phyloP scores from a whole-genome alignment of 108 stramenopile species.

The Fistulifera pelliculosa region DNA sequence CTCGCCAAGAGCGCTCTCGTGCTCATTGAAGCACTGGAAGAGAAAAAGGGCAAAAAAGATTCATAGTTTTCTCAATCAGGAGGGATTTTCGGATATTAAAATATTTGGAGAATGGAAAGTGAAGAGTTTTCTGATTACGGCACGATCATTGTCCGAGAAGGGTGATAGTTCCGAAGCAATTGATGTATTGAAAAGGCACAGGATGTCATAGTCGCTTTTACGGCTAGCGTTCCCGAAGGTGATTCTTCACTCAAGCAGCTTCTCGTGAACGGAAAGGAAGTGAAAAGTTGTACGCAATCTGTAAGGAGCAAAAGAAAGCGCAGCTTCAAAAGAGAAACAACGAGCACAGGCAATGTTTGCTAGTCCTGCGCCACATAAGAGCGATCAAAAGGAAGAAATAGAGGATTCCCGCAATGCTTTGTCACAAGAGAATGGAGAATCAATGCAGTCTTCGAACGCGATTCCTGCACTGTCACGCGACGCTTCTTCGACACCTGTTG shows the following conservation, averaged over 20 bases:
- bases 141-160: constrained; percentile 30
- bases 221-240: constrained; percentile 8
- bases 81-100: constrained; percentile 39
- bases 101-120: constrained; percentile 75
- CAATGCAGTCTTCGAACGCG: too few relatives aligned
- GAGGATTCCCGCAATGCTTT: too few relatives aligned
- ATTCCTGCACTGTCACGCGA: too few relatives aligned
- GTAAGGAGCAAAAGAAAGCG: constrained; percentile 20
- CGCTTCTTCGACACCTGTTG: background rate
- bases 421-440: too few relatives aligned
- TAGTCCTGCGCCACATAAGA: background rate
- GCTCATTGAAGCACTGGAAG: constrained; percentile 54
- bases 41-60: constrained; percentile 49
- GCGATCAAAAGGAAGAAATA: too few relatives aligned
- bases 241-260: constrained; percentile 30
- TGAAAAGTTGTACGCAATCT: constrained; percentile 31
- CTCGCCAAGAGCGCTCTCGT: constrained; percentile 56
- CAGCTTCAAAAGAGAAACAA: constrained; percentile 54
- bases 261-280: constrained; percentile 46
- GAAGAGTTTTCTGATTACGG: constrained; percentile 53
- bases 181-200: constrained; percentile 32
- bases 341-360: constrained; percentile 72
- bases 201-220: constrained; percentile 28
- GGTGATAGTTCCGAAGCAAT: constrained; percentile 29
- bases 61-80: constrained; percentile 28